phyloP scores from a whole-genome alignment of 1,284 basidiomycete genomes.

The Entoloma clypeatum region DNA sequence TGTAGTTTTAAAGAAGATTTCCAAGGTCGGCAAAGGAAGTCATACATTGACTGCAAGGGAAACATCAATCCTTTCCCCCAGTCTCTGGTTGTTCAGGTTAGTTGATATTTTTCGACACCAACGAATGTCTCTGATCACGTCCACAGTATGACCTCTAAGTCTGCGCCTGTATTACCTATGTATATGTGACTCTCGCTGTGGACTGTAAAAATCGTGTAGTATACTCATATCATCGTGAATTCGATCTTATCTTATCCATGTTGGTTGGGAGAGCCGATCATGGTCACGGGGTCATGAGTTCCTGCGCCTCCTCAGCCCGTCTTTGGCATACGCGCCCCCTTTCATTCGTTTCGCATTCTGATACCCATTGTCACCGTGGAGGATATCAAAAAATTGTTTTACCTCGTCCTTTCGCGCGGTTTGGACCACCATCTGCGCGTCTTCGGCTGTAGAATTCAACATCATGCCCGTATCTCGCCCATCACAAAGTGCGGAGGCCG shows the following conservation, averaged over 20 bases:
- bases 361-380: constrained; percentile 10
- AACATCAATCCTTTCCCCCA: constrained; percentile 37
- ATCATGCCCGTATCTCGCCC: constrained; percentile 28
- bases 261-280: too few relatives aligned
- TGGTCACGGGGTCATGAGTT: too few relatives aligned
- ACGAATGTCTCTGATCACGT: not conserved
- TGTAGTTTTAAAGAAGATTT: constrained; percentile 33
- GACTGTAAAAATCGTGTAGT: not conserved
- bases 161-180: too few relatives aligned
- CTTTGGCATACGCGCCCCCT: too few relatives aligned
- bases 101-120: constrained; percentile 3
- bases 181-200: too few relatives aligned
- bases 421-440: constrained; percentile 4
- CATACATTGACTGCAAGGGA: constrained; percentile 33
- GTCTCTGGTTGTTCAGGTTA: constrained; percentile 35
- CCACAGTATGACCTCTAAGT: not conserved
- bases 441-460: not conserved
- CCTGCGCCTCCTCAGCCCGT: too few relatives aligned
- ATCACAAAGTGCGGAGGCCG: constrained; percentile 67
- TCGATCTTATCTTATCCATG: constrained; percentile 5
- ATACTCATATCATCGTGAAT: not conserved
- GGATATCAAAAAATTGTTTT: constrained; percentile 12
- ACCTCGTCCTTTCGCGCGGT: not conserved
- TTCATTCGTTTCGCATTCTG: too few relatives aligned
- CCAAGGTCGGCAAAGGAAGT: constrained; percentile 27